Conservation (phyloP, 2,329 filamentous ascomycete species). For the Aspergillus vadensis region DNA sequence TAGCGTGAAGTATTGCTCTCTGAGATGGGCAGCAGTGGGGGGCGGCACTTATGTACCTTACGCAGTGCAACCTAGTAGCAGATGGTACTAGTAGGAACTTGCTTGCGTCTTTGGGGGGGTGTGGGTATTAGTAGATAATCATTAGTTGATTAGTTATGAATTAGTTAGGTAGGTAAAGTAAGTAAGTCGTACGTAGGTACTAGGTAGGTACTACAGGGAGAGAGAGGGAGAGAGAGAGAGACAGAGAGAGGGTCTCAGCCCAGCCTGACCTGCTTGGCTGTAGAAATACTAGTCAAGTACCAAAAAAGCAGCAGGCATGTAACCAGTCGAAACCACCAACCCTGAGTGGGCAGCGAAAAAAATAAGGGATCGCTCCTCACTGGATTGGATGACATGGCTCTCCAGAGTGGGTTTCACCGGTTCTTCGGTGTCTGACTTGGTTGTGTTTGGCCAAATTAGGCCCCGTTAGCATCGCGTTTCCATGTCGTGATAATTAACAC, state of each 20-base stretch:
- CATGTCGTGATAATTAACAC: conserved; percentile 2
- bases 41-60: conserved; percentile 1
- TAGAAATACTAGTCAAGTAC: no score
- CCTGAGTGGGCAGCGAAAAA: background rate
- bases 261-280: no score
- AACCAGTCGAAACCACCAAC: no score
- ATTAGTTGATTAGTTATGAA: no score
- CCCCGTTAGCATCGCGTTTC: background rate
- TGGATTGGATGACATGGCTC: background rate
- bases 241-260: background rate
- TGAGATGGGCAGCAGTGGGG: conserved; percentile 1
- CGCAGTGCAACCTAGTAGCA: background rate
- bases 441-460: background rate
- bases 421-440: background rate
- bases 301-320: no score
- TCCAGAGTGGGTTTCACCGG: background rate
- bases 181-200: background rate
- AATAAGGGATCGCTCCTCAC: background rate
- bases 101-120: no score
- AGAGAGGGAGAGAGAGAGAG: background rate
- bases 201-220: background rate
- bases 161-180: no score
- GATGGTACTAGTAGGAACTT: no score
- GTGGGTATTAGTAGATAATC: no score
- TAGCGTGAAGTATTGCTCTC: background rate